Percentiles rank a stretch among this genome's conserved stretches.
phyloP scores from a whole-genome alignment of 163 green algal species.

The Chlamydomonas reinhardtii region DNA sequence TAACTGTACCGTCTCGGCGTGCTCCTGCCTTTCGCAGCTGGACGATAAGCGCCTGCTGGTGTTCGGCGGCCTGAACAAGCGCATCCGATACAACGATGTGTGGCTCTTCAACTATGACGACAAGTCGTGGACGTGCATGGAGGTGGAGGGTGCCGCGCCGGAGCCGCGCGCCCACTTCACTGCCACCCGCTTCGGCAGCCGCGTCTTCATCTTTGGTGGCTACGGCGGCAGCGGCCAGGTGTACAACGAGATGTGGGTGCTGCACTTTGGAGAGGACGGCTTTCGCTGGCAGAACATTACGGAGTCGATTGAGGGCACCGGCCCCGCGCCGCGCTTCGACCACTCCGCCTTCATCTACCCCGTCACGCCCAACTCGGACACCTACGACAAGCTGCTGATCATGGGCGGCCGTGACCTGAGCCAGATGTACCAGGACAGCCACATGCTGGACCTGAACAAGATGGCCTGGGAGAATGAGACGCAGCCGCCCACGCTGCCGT shows the following conservation, averaged over 20 bases:
- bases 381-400: constrained; percentile 84
- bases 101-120: constrained; percentile 79
- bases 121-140: constrained; percentile 67
- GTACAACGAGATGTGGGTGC: constrained; percentile 84
- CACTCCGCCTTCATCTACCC: constrained; percentile 80
- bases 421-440: constrained; percentile 80
- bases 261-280: constrained; percentile 65
- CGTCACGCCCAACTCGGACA: constrained; percentile 75
- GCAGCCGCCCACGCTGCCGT: constrained; percentile 60
- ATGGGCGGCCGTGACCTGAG: constrained; percentile 85
- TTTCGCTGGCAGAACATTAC: constrained; percentile 76
- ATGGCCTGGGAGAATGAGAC: constrained; percentile 77
- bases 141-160: constrained; percentile 63
- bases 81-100: constrained; percentile 82
- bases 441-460: constrained; percentile 82
- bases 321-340: constrained; percentile 83
- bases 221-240: constrained; percentile 86
- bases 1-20: too few species aligned
- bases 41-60: constrained; percentile 79
- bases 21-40: constrained; percentile 55
- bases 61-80: constrained; percentile 85
- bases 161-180: constrained; percentile 83
- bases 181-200: constrained; percentile 74
- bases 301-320: constrained; percentile 61
- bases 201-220: constrained; percentile 85